Evolutionary conservation across 441 rosid genomes (phyloP).

Genomic region (Erysimum cheiri): DNA sequence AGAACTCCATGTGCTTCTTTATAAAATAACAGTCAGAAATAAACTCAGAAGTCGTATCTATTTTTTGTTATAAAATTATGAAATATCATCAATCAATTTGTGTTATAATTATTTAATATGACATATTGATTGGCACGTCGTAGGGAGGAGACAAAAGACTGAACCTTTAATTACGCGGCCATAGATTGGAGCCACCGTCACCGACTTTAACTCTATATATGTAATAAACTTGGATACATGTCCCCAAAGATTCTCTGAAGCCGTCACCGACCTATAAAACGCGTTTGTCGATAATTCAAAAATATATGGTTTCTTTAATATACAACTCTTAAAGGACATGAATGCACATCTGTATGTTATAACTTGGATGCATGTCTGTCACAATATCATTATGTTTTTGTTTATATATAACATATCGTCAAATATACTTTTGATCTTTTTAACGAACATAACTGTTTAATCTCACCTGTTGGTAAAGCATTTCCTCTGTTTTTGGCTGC

Average conservation of each 20-base stretch:
- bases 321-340: constrained; percentile 3
- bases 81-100: constrained; percentile 10
- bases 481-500: background rate
- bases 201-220: constrained; percentile 34
- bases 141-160: constrained; percentile 40
- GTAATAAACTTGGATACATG: constrained; percentile 41
- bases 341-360: constrained; percentile 17
- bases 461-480: background rate
- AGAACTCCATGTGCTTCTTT: constrained; percentile 45
- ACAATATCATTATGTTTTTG: background rate
- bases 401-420: constrained; percentile 22
- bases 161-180: constrained; percentile 43
- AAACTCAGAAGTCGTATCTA: constrained; percentile 23
- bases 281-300: constrained; percentile 37
- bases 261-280: constrained; percentile 37
- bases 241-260: constrained; percentile 44
- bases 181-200: constrained; percentile 46
- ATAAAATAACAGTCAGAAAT: constrained; percentile 26
- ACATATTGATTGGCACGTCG: constrained; percentile 41
- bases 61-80: too few species aligned
- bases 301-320: background rate
- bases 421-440: background rate
- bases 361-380: constrained; percentile 44
- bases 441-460: background rate
- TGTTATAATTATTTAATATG: background rate